These are phyloP conservation scores for Penicillium freii DNA, from an alignment of 2,329 filamentous ascomycete genomes.

Conservation along the genomic window DNA sequence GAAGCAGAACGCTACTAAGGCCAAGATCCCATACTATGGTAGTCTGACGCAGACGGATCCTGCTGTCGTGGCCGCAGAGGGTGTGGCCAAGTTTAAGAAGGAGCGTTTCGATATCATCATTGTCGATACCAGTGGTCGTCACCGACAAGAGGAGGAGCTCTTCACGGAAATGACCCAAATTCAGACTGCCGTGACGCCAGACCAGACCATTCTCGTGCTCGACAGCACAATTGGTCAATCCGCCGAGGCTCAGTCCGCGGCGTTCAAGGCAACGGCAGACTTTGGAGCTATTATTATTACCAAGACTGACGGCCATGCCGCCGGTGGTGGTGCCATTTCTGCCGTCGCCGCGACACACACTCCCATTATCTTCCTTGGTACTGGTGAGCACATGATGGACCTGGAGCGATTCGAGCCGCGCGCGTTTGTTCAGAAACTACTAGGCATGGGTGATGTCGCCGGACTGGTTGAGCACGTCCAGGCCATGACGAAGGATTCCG, in stretches of 20 bases:
- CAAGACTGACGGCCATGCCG: constrained; percentile 94
- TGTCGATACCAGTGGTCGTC: constrained; percentile 92
- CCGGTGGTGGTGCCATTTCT: constrained; percentile 94
- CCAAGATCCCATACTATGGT: constrained; percentile 98
- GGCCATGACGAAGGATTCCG: constrained; percentile 85
- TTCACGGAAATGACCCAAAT: constrained; percentile 99
- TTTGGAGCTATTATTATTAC: constrained; percentile 99
- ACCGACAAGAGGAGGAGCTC: constrained; percentile 89
- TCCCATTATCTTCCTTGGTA: constrained; percentile 96
- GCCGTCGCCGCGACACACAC: constrained; percentile 95
- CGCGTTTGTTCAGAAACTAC: constrained; percentile 86
- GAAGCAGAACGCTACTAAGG: constrained; percentile 98
- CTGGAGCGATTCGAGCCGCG: constrained; percentile 89
- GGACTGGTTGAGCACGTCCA: constrained; percentile 96
- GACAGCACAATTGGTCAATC: constrained; percentile 96
- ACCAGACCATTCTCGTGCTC: constrained; percentile 98
- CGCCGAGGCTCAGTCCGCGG: constrained; percentile 88
- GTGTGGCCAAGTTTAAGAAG: constrained; percentile 98
- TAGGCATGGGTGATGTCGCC: constrained; percentile 97
- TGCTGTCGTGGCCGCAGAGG: constrained; percentile 86
- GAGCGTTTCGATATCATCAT: constrained; percentile 98
- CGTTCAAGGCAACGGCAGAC: constrained; percentile 95
- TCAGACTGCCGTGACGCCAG: constrained; percentile 80
- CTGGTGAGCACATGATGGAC: constrained; percentile 94
- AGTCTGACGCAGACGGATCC: constrained; percentile 95